Evolutionary conservation across 495 filamentous ascomycete species (phyloP).

Genomic region (Trichoderma asperelloides): DNA sequence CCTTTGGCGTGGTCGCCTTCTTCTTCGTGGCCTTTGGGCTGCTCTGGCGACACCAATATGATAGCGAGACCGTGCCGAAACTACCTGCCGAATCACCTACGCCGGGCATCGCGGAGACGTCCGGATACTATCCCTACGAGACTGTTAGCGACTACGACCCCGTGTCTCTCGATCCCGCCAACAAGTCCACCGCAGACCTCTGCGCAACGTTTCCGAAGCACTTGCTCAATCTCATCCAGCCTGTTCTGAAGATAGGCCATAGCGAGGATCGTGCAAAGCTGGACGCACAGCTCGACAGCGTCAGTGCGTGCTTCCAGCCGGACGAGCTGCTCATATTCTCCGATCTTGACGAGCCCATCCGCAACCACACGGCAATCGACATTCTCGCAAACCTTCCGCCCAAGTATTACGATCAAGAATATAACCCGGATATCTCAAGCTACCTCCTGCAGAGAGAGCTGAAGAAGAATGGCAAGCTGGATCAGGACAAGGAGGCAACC

Average conservation of each 20-base stretch:
- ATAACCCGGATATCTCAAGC: not conserved
- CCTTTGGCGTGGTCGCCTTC: not conserved
- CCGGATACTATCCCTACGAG: not conserved
- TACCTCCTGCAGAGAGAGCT: slow-evolving; percentile 13
- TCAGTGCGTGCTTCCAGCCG: slow-evolving; percentile 18
- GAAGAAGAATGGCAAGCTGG: slow-evolving; percentile 11
- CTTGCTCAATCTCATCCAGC: slow-evolving; percentile 16
- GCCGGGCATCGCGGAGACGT: not conserved
- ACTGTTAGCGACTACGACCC: not conserved
- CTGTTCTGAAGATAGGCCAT: slow-evolving; percentile 21
- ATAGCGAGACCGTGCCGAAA: not conserved
- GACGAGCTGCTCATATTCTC: slow-evolving; percentile 37
- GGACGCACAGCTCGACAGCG: slow-evolving; percentile 16
- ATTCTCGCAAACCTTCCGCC: slow-evolving; percentile 24
- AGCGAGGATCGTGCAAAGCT: slow-evolving; percentile 15
- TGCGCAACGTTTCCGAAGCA: slow-evolving; percentile 19
- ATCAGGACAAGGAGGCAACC: slow-evolving; percentile 14
- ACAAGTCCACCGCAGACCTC: slow-evolving; percentile 11
- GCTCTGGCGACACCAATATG: not conserved
- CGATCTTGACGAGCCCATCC: slow-evolving; percentile 27
- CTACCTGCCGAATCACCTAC: not conserved
- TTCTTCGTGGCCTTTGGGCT: not conserved
- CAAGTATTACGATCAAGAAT: not conserved
- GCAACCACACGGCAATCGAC: slow-evolving; percentile 28
- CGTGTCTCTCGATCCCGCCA: slow-evolving; percentile 1